These are phyloP conservation scores for Cladosporium oxysporum DNA, from an alignment of 2,329 filamentous ascomycete genomes.

Conservation along the genomic window DNA sequence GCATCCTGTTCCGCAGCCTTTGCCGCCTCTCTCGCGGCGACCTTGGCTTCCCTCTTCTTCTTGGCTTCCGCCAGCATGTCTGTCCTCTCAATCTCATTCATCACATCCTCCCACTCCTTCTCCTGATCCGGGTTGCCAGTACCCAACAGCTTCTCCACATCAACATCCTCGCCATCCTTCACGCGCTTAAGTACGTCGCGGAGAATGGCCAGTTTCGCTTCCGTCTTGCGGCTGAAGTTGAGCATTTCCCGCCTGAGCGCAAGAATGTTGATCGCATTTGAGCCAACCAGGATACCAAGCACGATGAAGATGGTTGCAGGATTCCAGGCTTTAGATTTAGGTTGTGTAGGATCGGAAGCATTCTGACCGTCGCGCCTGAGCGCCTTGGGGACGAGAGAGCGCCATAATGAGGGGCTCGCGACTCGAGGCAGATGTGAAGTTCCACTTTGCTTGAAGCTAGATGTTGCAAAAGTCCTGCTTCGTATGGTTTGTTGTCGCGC, in stretches of 20 bases:
- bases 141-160: slow-evolving; percentile 80
- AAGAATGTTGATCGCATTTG: slow-evolving; percentile 93
- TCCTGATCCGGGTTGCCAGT: slow-evolving; percentile 75
- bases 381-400: slow-evolving; percentile 38
- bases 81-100: slow-evolving; percentile 41
- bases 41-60: slow-evolving; percentile 33
- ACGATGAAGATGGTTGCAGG: slow-evolving; percentile 68
- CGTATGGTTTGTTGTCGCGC: background rate
- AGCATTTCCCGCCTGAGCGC: slow-evolving; percentile 73
- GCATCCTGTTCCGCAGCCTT: slow-evolving; percentile 20
- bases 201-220: slow-evolving; percentile 74
- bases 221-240: slow-evolving; percentile 72
- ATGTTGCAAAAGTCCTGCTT: slow-evolving; percentile 13
- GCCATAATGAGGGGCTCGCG: slow-evolving; percentile 39
- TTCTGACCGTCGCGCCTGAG: slow-evolving; percentile 28
- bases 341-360: slow-evolving; percentile 3
- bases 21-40: slow-evolving; percentile 28
- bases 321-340: slow-evolving; percentile 43
- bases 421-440: slow-evolving; percentile 35
- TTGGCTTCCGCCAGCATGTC: slow-evolving; percentile 35
- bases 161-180: slow-evolving; percentile 72
- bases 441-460: slow-evolving; percentile 20
- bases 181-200: slow-evolving; percentile 73
- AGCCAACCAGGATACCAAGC: slow-evolving; percentile 77
- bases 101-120: slow-evolving; percentile 84